Evolutionary conservation across 495 filamentous ascomycete species (phyloP), one percentile per base, ranked within the genome.

Genomic region (Neurospora sp.): DNA sequence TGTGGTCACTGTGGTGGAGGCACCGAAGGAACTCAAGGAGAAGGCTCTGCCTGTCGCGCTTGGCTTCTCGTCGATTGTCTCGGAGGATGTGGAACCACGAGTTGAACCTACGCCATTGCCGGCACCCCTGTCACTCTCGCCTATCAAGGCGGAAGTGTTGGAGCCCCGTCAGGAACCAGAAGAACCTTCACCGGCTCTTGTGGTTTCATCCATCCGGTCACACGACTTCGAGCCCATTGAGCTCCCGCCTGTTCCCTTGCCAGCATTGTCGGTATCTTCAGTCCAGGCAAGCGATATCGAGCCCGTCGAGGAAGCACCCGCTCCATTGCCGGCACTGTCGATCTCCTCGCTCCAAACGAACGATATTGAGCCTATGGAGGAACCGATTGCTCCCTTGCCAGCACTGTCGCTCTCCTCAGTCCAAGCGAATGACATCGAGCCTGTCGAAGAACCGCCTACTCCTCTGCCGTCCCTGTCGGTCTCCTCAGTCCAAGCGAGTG

Each of bases 201-300:
- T 74, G 6, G 70, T 83, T 38, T 81, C 83, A 2, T 71, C 69
- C 11, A 75, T 83, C 14, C 75, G 79, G 66, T 73, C 79, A 31
- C 73, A 79, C 59, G 75, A 81, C 72, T 76, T 85, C 8, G 78
- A 83, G 48, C 81, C 84, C 23, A 70, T 72, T 14, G 46, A 72
- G 18, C 44, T 73, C 12, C 70, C 74, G 5, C 73, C 76, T 31
- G 16, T 46, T 12, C 38, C 71, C 2, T 40, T 66, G 69, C 75
- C 75, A 40, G 66, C 62, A 46, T 74, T 84, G n/a, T 77, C 75
- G 7, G 70, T 83, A 35, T 81, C 83, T 1, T 71, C 69, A 11
- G 74, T 83, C 9, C 75, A 80, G 46, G 72, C 78, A 37, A 72
- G 79, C 48, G 75, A 80, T 72, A 76, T 84, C 7, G 78, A 83